These are phyloP conservation scores for Vitis hybrid DNA, from an alignment of 177 flowering plant species.

Conservation along the genomic window DNA sequence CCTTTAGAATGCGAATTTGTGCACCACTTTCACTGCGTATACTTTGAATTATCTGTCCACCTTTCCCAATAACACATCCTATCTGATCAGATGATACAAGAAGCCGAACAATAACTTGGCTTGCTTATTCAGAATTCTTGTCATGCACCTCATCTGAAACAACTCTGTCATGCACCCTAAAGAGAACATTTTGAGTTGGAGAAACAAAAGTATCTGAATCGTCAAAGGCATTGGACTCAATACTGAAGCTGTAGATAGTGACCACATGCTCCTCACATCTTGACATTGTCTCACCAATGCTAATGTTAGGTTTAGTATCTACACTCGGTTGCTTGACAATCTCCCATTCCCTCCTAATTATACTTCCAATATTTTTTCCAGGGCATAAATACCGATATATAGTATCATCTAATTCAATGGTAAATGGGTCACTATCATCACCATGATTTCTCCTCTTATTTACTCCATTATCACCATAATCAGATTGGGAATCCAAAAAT, in stretches of 20 bases:
- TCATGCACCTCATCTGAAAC: slow-evolving; percentile 59
- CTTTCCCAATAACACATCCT: slow-evolving; percentile 82
- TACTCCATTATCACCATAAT: slow-evolving; percentile 49
- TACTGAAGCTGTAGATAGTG: slow-evolving; percentile 75
- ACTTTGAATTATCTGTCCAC: slow-evolving; percentile 86
- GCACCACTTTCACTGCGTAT: slow-evolving; percentile 90
- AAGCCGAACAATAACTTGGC: slow-evolving; percentile 60
- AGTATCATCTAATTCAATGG: slow-evolving; percentile 73
- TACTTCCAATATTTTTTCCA: slow-evolving; percentile 83
- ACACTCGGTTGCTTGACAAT: slow-evolving; percentile 84
- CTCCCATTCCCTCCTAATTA: slow-evolving; percentile 94
- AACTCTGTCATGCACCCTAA: slow-evolving; percentile 81
- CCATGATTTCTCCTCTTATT: slow-evolving; percentile 75
- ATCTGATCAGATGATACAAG: slow-evolving; percentile 43
- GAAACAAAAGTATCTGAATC: slow-evolving; percentile 46
- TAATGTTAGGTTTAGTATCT: slow-evolving; percentile 83
- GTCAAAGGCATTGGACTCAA: slow-evolving; percentile 66
- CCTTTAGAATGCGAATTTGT: slow-evolving; percentile 88
- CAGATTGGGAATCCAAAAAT: slow-evolving; percentile 34
- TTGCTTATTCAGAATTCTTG: slow-evolving; percentile 56
- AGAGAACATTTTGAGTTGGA: slow-evolving; percentile 94
- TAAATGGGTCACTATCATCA: slow-evolving; percentile 63
- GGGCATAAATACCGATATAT: slow-evolving; percentile 89
- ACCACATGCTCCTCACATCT: slow-evolving; percentile 90
- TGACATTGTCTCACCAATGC: slow-evolving; percentile 79